Percentiles rank a stretch among this genome's conserved stretches.
These are phyloP conservation scores for Lepidium africanum DNA, from an alignment of 345 rosid species.

Conservation along the genomic window DNA sequence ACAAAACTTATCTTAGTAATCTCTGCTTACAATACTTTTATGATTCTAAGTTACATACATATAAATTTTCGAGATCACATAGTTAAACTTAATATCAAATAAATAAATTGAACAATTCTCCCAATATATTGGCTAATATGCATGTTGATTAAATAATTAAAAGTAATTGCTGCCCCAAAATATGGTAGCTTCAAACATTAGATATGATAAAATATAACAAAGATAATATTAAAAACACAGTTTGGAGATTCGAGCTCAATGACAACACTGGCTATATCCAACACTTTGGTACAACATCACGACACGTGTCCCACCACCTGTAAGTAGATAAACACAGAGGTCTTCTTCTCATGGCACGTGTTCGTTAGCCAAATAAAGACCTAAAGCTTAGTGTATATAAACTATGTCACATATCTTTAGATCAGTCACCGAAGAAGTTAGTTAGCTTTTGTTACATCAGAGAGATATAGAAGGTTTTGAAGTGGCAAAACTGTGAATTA, in stretches of 20 bases:
- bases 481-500: background rate
- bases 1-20: too few relatives aligned
- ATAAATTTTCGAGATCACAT: background rate
- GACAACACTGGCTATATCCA: constrained; percentile 27
- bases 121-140: background rate
- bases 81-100: background rate
- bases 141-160: background rate
- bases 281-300: background rate
- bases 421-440: constrained; percentile 4
- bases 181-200: constrained; percentile 6
- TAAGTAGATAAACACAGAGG: constrained; percentile 19
- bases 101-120: too few relatives aligned
- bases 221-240: constrained; percentile 12
- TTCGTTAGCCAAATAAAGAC: background rate
- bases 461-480: background rate
- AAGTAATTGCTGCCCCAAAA: background rate
- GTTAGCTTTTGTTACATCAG: background rate
- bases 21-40: too few relatives aligned
- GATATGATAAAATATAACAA: background rate
- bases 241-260: constrained; percentile 18
- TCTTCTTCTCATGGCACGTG: constrained; percentile 22
- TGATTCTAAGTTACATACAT: too few relatives aligned
- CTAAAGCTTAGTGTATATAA: constrained; percentile 8
- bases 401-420: background rate
- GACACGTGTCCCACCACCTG: constrained; percentile 54